Base-by-base conservation (phyloP, 306 rosid genomes). In the Pterocarpus macrocarpus region DNA sequence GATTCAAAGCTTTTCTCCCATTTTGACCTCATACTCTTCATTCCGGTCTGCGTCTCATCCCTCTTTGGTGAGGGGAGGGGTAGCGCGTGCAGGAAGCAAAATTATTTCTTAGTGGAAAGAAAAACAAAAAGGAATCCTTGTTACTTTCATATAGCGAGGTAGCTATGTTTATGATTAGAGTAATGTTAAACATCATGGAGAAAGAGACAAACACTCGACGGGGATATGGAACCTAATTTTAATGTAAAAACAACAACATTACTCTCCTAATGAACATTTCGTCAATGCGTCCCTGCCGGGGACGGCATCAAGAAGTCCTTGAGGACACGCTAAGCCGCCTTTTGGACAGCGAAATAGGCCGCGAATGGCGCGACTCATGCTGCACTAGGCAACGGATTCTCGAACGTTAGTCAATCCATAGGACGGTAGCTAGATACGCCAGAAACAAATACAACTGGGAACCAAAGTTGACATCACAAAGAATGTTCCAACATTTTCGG, bases 311-410 rank as follows among this genome's bases (percentile, higher is more conserved):
- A 49, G 35, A 76, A 77, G 61, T 35, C 71, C 82, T 69, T 5
- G 10, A 53, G 57, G 47, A 65, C 84, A 78, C 82, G 87, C 59
- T 9, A 55, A 69, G 43, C 41, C 79, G 59, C 62, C 43, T 77
- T 72, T n/a, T 44, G 33, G 59, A 63, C 79, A 63, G 45, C 38
- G 78, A 75, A 50, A 11, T 17, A 35, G 80, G 79, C 64, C 84
- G 82, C 82, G 32, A 75, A 80, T 80, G 87, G 70, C 84, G 84
- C 87, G 38, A 63, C 64, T 45, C 57, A 36, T 61, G 59, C 71
- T 28, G 7, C 81, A 14, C 45, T 22, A 28, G 53, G 75, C 59
- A n/a, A 55, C 11, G 12, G 43, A 65, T n/a, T 6, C 47, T 7
- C 15, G 34, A 11, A 39, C 30, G 1, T 58, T 63, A 28, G 87